Base-by-base conservation (phyloP, 176 grass and related monocot species). In the Aegilops bicornis region DNA sequence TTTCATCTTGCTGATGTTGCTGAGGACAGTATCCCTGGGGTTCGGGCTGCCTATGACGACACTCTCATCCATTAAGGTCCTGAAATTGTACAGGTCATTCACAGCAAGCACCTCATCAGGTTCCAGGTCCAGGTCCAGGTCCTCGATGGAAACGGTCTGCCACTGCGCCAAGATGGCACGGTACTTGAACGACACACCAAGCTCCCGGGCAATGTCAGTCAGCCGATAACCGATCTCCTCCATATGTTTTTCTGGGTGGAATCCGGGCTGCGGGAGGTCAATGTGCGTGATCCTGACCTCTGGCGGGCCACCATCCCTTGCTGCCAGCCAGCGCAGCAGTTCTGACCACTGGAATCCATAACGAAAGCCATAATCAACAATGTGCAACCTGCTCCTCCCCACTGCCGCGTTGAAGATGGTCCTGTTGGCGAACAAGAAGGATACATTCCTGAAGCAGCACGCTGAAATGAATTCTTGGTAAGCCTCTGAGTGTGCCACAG, bases 341-440 rank as follows among this genome's bases (percentile, higher is more conserved):
- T 83, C 87, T 4, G 82, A 83, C 86, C 91, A 93, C 32, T 93
- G 88, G 78, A 93, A 83, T 20, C 91, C 78, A 5, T 86, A 86
- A 60, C 60, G 60, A 37, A 69, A 61, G 17, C 91, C 91, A 1
- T 85, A 90, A 39, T 93, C 78, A 5, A 93, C 87, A 6, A 93
- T 83, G 63, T 93, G 88, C 48, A 93, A 1, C 64, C 31, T 93
- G 17, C 74, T 61, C 69, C 61, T 79, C 37, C 58, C 78, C 30
- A 59, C 56, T 9, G 25, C 48, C 1, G 83, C 83, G 39, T 93
- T 47, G 23, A 83, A 72, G 43, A 93, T 93, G 48, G 88, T 85
- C 63, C 82, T 83, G 82, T 90, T 79, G 60, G 88, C 75, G 13
- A 82, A 90, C 48, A 42, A 48, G 77, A 62, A 85, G 10, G 72